phyloP scores from a whole-genome alignment of 2,329 filamentous ascomycete genomes.

The Penicillium thymicola region DNA sequence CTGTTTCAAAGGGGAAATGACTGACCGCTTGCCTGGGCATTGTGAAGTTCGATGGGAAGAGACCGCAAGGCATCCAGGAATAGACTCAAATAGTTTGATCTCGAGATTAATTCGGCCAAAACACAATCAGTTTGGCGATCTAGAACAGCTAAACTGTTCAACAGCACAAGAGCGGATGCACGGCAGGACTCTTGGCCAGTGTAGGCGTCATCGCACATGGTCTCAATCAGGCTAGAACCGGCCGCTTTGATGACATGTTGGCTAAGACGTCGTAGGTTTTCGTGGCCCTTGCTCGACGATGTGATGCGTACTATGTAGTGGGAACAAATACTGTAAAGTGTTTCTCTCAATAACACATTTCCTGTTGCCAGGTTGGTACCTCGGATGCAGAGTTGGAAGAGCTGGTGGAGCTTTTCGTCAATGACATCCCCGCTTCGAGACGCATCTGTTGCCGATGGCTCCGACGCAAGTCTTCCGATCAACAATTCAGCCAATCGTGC shows the following conservation, averaged over 20 bases:
- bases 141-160: constrained; percentile 72
- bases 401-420: constrained; percentile 83
- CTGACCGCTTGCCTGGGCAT: constrained; percentile 57
- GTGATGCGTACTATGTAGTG: constrained; percentile 72
- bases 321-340: constrained; percentile 90
- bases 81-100: constrained; percentile 86
- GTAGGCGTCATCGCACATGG: constrained; percentile 90
- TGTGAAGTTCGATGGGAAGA: constrained; percentile 69
- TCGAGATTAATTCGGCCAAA: constrained; percentile 74
- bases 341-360: constrained; percentile 68
- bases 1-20: not conserved
- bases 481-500: constrained; percentile 72
- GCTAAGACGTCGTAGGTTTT: constrained; percentile 48
- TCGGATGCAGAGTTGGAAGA: constrained; percentile 82
- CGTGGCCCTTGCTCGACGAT: constrained; percentile 48
- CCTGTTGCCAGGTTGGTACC: constrained; percentile 73
- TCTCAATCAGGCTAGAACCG: constrained; percentile 77
- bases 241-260: constrained; percentile 72
- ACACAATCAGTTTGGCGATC: constrained; percentile 68
- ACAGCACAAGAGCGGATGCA: constrained; percentile 78
- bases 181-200: constrained; percentile 77
- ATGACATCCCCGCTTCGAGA: constrained; percentile 64
- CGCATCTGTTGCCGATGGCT: constrained; percentile 38
- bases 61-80: constrained; percentile 82
- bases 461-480: constrained; percentile 42